Conservation (phyloP, 345 rosid genomes). For the Hirschfeldia incana region DNA sequence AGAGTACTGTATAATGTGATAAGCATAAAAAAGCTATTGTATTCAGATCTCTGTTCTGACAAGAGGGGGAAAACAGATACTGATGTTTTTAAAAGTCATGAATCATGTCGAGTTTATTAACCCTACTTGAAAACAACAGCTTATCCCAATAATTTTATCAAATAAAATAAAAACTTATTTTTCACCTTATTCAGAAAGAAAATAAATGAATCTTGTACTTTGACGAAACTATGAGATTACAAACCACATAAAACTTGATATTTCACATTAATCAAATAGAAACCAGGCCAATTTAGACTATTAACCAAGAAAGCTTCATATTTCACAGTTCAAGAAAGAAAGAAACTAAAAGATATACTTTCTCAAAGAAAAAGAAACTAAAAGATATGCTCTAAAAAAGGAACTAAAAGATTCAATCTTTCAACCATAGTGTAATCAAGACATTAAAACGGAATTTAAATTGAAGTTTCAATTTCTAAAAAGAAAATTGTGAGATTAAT, state of each 20-base stretch:
- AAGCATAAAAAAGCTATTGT: slow-evolving; percentile 18
- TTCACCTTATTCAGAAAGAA: slow-evolving; percentile 7
- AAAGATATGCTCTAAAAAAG: neutral
- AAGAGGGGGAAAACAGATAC: slow-evolving; percentile 15
- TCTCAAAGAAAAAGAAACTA: neutral
- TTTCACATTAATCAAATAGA: slow-evolving; percentile 1
- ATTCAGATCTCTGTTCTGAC: slow-evolving; percentile 23
- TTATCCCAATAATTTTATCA: slow-evolving; percentile 17
- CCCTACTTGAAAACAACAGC: slow-evolving; percentile 37
- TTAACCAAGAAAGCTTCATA: neutral
- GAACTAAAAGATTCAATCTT: neutral
- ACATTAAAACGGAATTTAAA: neutral
- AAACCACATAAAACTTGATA: neutral
- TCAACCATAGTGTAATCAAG: neutral
- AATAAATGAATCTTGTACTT: neutral
- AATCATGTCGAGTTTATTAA: slow-evolving; percentile 29
- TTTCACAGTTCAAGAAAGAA: slow-evolving; percentile 7
- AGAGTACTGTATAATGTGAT: slow-evolving; percentile 33
- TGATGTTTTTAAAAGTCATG: slow-evolving; percentile 32
- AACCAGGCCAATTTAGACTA: neutral
- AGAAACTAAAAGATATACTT: neutral
- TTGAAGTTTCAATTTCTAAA: neutral
- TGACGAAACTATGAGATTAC: neutral
- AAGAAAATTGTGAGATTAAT: slow-evolving; percentile 15
- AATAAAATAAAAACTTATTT: neutral